Percentiles rank a stretch among this genome's conserved stretches.
phyloP scores from a whole-genome alignment of 2,329 filamentous ascomycete species.

The Nemania bipapillata region DNA sequence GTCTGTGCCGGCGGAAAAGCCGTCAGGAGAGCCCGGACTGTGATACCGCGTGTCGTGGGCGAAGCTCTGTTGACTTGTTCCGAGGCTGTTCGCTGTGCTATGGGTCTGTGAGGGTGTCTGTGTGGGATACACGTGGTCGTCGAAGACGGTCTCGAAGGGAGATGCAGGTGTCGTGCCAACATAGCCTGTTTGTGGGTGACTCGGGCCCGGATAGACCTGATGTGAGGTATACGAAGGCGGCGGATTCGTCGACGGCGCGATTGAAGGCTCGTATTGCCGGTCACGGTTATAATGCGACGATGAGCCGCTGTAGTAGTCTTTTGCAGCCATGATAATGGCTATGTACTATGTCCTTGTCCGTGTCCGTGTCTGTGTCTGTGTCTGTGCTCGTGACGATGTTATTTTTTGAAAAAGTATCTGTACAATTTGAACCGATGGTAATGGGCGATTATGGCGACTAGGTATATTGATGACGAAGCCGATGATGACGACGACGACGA shows the following conservation, averaged over 20 bases:
- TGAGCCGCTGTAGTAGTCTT: constrained; percentile 71
- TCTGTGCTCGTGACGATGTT: no score
- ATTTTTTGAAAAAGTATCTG: no score
- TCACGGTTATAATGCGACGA: constrained; percentile 53
- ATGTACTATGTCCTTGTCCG: no score
- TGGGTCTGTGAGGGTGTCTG: constrained; percentile 56
- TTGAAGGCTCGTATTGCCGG: constrained; percentile 55
- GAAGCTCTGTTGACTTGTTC: constrained; percentile 55
- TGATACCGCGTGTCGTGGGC: constrained; percentile 70
- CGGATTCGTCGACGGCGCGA: constrained; percentile 55
- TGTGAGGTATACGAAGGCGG: constrained; percentile 56
- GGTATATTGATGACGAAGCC: background rate
- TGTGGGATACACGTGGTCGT: constrained; percentile 73
- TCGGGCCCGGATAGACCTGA: constrained; percentile 45
- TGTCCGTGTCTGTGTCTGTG: background rate
- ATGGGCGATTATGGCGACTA: no score
- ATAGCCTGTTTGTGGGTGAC: constrained; percentile 45
- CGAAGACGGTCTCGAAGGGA: constrained; percentile 74
- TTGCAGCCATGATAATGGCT: constrained; percentile 64
- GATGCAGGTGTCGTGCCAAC: constrained; percentile 55
- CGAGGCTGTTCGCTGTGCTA: constrained; percentile 45
- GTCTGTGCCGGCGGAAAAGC: constrained; percentile 59
- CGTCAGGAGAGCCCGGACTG: constrained; percentile 56
- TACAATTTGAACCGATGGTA: no score
- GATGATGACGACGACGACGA: background rate